Conservation (phyloP, 345 rosid species). For the Brassica napus region DNA sequence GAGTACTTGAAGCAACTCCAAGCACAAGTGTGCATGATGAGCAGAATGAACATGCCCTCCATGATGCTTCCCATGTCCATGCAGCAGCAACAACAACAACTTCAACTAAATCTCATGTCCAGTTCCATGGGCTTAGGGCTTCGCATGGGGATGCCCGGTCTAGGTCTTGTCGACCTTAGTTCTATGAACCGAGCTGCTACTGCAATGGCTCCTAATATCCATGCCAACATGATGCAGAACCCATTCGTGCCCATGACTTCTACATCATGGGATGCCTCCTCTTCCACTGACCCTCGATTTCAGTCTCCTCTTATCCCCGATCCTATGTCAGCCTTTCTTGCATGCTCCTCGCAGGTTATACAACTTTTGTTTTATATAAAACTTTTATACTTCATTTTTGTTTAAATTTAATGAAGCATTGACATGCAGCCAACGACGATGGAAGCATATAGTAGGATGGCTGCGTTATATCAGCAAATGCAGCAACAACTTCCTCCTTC, state of each 20-base stretch:
- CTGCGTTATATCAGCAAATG: slow-evolving; percentile 81
- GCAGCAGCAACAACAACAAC: slow-evolving; percentile 66
- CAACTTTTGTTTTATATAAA: not conserved
- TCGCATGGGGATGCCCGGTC: slow-evolving; percentile 70
- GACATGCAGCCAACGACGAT: slow-evolving; percentile 50
- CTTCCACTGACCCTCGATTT: slow-evolving; percentile 41
- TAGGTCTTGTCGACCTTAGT: slow-evolving; percentile 40
- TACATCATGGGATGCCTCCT: slow-evolving; percentile 62
- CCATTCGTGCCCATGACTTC: slow-evolving; percentile 60
- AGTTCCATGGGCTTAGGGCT: slow-evolving; percentile 57
- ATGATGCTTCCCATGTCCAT: slow-evolving; percentile 80
- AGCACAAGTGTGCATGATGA: slow-evolving; percentile 83
- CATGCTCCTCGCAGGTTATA: slow-evolving; percentile 72
- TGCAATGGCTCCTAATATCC: slow-evolving; percentile 36
- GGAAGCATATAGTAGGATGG: slow-evolving; percentile 80
- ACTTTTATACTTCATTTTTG: not conserved
- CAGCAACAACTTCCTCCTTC: slow-evolving; percentile 70
- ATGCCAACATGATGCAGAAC: slow-evolving; percentile 46
- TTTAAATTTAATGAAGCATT: not conserved
- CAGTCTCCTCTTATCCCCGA: slow-evolving; percentile 56
- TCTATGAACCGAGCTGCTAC: slow-evolving; percentile 44
- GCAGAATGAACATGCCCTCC: slow-evolving; percentile 69
- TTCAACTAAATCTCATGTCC: slow-evolving; percentile 84
- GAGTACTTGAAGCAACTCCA: slow-evolving; percentile 89
- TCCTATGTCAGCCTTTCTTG: slow-evolving; percentile 65